These are phyloP conservation scores for Macrolepiota dolichaula DNA, from an alignment of 768 basidiomycete species.

Conservation along the genomic window DNA sequence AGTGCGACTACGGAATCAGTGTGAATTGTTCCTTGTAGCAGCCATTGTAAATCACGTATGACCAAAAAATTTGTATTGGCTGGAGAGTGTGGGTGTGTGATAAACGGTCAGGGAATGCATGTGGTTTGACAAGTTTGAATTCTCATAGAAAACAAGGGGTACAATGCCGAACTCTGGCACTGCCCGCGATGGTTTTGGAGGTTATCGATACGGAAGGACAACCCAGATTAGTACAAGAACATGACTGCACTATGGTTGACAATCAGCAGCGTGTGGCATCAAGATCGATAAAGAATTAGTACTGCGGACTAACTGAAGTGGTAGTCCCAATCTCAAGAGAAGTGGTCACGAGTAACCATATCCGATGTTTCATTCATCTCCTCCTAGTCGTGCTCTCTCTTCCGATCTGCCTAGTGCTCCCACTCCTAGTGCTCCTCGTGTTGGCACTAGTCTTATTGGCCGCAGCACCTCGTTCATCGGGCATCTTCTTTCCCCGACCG, in stretches of 20 bases:
- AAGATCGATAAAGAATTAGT: not conserved
- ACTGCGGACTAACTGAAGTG: not conserved
- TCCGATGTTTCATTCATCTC: not conserved
- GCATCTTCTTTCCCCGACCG: slow-evolving; percentile 1
- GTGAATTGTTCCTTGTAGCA: not conserved
- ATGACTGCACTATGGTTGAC: not conserved
- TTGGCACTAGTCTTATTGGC: not conserved
- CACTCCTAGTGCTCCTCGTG: not conserved
- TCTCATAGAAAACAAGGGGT: not conserved
- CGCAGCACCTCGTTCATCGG: slow-evolving; percentile 1
- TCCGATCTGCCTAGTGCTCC: not conserved
- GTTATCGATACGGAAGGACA: not conserved
- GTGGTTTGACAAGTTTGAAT: not conserved
- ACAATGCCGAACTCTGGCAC: not conserved
- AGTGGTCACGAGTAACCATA: not conserved
- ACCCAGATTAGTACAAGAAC: not conserved
- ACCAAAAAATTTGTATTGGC: not conserved
- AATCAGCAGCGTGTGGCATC: not conserved
- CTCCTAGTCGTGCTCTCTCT: not conserved
- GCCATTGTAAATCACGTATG: no score
- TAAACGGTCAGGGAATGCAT: not conserved
- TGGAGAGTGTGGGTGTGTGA: not conserved
- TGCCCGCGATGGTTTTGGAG: not conserved
- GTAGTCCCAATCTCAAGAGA: not conserved
- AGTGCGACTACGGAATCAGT: not conserved